These are phyloP conservation scores for Skeletonema tropicum DNA, from an alignment of 108 stramenopile genomes.

Conservation along the genomic window DNA sequence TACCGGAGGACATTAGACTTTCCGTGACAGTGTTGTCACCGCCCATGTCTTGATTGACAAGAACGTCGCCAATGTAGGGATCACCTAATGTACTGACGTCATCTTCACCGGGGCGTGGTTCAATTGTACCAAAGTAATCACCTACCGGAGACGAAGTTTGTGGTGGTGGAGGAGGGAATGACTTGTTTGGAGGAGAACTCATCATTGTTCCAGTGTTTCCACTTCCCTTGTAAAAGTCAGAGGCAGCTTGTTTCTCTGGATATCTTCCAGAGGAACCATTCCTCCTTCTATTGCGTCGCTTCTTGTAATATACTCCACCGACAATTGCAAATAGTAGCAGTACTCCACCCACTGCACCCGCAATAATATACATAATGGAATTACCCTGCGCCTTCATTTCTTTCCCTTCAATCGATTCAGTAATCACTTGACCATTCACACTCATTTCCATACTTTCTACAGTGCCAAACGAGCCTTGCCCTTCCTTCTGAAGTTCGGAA, in stretches of 20 bases:
- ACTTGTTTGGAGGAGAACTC: neutral
- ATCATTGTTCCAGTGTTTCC: neutral
- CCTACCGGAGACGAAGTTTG: neutral
- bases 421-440: constrained; percentile 2
- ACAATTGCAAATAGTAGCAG: constrained; percentile 31
- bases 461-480: neutral
- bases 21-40: constrained; percentile 8
- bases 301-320: constrained; percentile 11
- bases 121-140: constrained; percentile 14
- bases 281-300: neutral
- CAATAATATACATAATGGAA: constrained; percentile 19
- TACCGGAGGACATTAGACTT: constrained; percentile 6
- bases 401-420: neutral
- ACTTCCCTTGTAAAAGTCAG: constrained; percentile 6
- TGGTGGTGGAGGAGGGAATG: constrained; percentile 13
- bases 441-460: constrained; percentile 2
- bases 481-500: neutral
- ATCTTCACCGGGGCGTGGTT: constrained; percentile 54
- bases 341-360: constrained; percentile 48
- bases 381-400: neutral
- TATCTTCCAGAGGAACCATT: neutral
- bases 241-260: neutral
- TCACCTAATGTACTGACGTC: constrained; percentile 76
- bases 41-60: neutral
- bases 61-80: constrained; percentile 32